Base-by-base conservation (phyloP, 805 yeast species). In the Candida ipomoeae region DNA sequence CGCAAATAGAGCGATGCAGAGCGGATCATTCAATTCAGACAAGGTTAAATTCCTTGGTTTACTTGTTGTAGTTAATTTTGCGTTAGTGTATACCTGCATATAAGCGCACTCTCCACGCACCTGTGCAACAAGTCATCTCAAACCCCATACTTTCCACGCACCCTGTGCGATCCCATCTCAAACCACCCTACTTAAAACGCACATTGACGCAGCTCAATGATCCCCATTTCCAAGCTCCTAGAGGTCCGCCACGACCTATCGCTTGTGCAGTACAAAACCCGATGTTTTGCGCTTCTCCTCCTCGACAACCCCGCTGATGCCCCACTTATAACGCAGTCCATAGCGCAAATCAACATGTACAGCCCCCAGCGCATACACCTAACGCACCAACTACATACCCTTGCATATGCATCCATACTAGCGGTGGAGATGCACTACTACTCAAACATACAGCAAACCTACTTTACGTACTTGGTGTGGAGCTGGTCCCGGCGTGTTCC, bases 391-490 rank as follows among this genome's bases (percentile, higher is more conserved):
- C 32, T 43, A 15, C 39, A 43, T 23, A 13, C 31, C 18, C 44
- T 41, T 32, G 18, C 44, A 18, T 41, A 26, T 41, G 40, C 40
- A 7, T 18, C 40, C 5, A 41, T 48, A 15, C n/a, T 15, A 3
- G 34, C 45, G 3, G 42, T 52, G 4, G 57, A 54, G 18, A 52
- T 52, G 55, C 20, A 15, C 20, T 48, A 49, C 29, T 15, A 35
- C 5, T 41, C 54, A 1, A 42, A 40, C 23, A 23, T 32, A 15
- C 52, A 47, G 14, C 56, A 52, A 38, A 38, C 31, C 17, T 54
- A 54, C 50, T 54, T 54, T 49, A 52, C 50, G 7, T 50, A 29
- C 34, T 41, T 52, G 29, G 46, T 52, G 44, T 48, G 50, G 54
- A 17, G 7, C 1, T 40, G 54, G 31, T 50, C 56, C 1, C 21